phyloP scores from a whole-genome alignment of 2,329 filamentous ascomycete species.

The Phaeophleospora eucalypticola region DNA sequence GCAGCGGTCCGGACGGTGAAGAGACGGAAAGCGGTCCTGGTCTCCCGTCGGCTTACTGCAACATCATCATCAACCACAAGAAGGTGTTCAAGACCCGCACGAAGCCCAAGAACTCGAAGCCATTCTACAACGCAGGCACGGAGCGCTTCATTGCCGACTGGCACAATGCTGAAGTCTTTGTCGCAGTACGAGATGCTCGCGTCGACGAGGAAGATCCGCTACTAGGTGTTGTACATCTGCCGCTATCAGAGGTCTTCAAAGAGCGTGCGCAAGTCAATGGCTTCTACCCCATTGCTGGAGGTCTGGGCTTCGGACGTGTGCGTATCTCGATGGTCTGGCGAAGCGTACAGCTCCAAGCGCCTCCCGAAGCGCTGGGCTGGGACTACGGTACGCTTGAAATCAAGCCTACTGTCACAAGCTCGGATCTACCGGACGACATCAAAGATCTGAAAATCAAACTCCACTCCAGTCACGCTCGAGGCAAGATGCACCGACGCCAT shows the following conservation, averaged over 20 bases:
- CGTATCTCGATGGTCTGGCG: conserved; percentile 71
- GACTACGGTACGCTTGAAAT: conserved; percentile 68
- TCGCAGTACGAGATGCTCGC: conserved; percentile 63
- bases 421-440: conserved; percentile 49
- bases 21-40: conserved; percentile 59
- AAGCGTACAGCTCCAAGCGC: conserved; percentile 60
- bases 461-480: conserved; percentile 53
- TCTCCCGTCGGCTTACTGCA: conserved; percentile 67
- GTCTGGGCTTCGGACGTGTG: conserved; percentile 66
- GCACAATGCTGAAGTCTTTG: conserved; percentile 61
- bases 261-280: conserved; percentile 62
- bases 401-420: conserved; percentile 48
- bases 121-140: conserved; percentile 73
- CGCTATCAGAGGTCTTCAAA: conserved; percentile 58
- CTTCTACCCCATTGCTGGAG: conserved; percentile 64
- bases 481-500: conserved; percentile 52
- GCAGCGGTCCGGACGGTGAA: conserved; percentile 47
- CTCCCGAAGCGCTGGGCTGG: conserved; percentile 60
- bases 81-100: conserved; percentile 67
- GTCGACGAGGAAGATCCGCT: conserved; percentile 66
- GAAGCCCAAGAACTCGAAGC: conserved; percentile 73
- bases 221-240: conserved; percentile 66
- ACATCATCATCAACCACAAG: conserved; percentile 67
- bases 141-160: conserved; percentile 70
- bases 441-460: conserved; percentile 53